Percentiles rank a stretch among this genome's conserved stretches.
These are phyloP conservation scores for Aplosporella prunicola DNA, from an alignment of 2,329 filamentous ascomycete species.

Conservation along the genomic window DNA sequence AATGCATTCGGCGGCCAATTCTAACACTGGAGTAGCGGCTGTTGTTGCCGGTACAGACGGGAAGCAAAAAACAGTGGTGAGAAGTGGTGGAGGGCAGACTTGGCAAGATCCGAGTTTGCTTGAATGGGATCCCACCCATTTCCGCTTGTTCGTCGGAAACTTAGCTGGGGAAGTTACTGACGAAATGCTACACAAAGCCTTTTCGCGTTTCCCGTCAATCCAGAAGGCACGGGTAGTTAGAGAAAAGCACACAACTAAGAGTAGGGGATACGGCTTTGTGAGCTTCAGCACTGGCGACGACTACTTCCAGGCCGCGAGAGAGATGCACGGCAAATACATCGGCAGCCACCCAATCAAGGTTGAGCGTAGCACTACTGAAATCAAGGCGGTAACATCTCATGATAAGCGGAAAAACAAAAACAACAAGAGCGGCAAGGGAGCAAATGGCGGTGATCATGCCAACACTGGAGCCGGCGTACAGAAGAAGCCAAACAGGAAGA, in stretches of 20 bases:
- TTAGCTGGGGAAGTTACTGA: constrained; percentile 95
- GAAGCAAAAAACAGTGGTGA: constrained; percentile 77
- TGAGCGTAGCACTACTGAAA: constrained; percentile 82
- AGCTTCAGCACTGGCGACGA: constrained; percentile 93
- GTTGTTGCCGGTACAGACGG: constrained; percentile 32
- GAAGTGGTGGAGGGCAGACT: constrained; percentile 79
- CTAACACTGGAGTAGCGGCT: constrained; percentile 33
- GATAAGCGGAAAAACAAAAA: constrained; percentile 46
- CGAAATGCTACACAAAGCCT: constrained; percentile 89
- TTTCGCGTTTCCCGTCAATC: constrained; percentile 76
- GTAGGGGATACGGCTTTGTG: constrained; percentile 92
- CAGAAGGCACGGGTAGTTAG: constrained; percentile 89
- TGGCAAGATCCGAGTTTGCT: constrained; percentile 85
- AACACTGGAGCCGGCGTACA: constrained; percentile 30
- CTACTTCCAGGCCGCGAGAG: constrained; percentile 90
- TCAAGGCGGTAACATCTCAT: constrained; percentile 60
- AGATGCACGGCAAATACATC: constrained; percentile 99
- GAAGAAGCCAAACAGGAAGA: constrained; percentile 32
- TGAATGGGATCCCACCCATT: constrained; percentile 92
- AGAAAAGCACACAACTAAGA: constrained; percentile 93
- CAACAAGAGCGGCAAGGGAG: constrained; percentile 38
- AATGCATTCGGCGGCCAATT: constrained; percentile 35
- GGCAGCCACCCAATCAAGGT: constrained; percentile 89
- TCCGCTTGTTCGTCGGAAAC: constrained; percentile 93
- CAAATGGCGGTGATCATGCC: constrained; percentile 19